Evolutionary conservation across 305 asterid species (phyloP).

Genomic region (Fraxinus dipetala): DNA sequence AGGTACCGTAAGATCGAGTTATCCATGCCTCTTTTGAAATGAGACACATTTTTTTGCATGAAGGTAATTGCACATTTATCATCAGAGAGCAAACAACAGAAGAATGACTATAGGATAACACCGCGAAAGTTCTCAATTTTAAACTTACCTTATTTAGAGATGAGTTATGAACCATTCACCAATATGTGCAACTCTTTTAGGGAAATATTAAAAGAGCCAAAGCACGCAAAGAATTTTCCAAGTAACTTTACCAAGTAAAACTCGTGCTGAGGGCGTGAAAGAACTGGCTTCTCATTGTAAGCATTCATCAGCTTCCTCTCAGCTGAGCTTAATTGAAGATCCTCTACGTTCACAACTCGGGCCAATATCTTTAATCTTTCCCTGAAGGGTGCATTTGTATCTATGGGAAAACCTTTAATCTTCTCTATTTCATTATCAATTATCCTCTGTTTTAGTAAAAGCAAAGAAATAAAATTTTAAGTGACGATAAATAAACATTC

Average conservation of each 20-base stretch:
- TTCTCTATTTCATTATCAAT: slow-evolving; percentile 71
- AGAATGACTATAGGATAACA: background rate
- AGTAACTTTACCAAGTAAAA: slow-evolving; percentile 60
- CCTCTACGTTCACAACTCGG: slow-evolving; percentile 69
- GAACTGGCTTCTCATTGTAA: slow-evolving; percentile 91
- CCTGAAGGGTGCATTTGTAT: slow-evolving; percentile 60
- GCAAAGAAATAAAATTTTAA: background rate
- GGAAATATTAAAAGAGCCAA: background rate
- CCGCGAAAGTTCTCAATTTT: background rate
- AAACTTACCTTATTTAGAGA: background rate
- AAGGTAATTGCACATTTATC: background rate
- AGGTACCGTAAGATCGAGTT: background rate
- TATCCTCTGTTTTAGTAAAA: slow-evolving; percentile 49
- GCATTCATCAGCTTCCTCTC: slow-evolving; percentile 89
- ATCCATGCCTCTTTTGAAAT: background rate
- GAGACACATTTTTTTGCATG: background rate
- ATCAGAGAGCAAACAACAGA: background rate
- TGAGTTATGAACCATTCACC: background rate
- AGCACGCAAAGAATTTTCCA: background rate
- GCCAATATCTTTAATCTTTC: slow-evolving; percentile 86
- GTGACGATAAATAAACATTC: background rate
- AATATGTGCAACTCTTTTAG: background rate
- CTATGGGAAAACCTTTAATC: slow-evolving; percentile 73
- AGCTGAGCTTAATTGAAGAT: slow-evolving; percentile 60
- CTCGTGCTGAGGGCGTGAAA: slow-evolving; percentile 92